Evolutionary conservation across 2,329 filamentous ascomycete species (phyloP).

Genomic region (Nothomitra cinnamomea): DNA sequence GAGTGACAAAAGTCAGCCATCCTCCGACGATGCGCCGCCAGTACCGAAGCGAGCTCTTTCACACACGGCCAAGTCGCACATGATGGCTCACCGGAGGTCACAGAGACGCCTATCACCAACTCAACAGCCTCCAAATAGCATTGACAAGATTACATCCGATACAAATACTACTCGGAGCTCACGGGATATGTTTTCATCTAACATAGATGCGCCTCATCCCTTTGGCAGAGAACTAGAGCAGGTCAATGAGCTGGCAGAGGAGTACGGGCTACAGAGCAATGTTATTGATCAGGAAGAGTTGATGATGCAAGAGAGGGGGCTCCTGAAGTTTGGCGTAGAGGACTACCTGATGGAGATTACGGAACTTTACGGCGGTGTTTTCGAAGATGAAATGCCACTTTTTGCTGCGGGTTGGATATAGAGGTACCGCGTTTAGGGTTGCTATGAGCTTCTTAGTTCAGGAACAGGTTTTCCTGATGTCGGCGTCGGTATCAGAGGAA

Average conservation of each 20-base stretch:
- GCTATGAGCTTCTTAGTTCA: background rate
- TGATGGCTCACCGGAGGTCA: conserved; percentile 53
- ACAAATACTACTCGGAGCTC: conserved; percentile 13
- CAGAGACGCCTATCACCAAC: conserved; percentile 35
- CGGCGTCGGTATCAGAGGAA: background rate
- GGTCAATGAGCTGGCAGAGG: conserved; percentile 83
- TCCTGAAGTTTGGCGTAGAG: conserved; percentile 57
- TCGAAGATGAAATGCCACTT: conserved; percentile 27
- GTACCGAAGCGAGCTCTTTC: conserved; percentile 68
- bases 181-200: conserved; percentile 22
- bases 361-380: conserved; percentile 45
- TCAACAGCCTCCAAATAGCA: conserved; percentile 8
- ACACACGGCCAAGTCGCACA: conserved; percentile 75
- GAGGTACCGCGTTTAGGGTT: conserved; percentile 1
- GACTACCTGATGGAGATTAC: conserved; percentile 77
- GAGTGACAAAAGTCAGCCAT: conserved; percentile 25
- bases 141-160: conserved; percentile 8
- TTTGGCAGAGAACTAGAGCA: conserved; percentile 84
- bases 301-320: conserved; percentile 49
- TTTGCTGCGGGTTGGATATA: conserved; percentile 25
- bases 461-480: conserved; percentile 3
- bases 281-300: conserved; percentile 48
- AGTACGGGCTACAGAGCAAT: conserved; percentile 52
- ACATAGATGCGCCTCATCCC: conserved; percentile 39
- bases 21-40: conserved; percentile 37